Evolutionary conservation across 148 eudicot genomes (phyloP).

Genomic region (Heliamphora exappendiculata): DNA sequence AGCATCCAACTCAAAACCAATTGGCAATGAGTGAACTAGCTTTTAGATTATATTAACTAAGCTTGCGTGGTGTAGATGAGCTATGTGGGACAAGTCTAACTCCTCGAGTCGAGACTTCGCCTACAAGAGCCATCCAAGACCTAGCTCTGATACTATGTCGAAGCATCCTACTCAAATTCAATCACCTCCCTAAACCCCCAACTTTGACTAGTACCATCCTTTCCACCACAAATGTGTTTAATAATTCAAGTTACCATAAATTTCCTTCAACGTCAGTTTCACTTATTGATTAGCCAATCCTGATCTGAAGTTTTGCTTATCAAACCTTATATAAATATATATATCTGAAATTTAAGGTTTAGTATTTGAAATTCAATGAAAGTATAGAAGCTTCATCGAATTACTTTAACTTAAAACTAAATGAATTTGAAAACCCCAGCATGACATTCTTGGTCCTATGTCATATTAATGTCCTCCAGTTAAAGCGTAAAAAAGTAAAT

Average conservation of each 20-base stretch:
- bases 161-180: neutral
- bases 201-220: neutral
- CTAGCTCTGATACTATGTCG: neutral
- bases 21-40: too few species aligned
- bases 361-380: neutral
- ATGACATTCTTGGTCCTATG: neutral
- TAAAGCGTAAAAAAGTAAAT: neutral
- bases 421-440: neutral
- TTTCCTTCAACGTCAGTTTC: neutral
- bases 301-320: neutral
- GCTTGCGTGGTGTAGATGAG: too few species aligned
- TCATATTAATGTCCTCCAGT: neutral
- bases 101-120: neutral
- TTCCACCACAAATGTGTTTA: neutral
- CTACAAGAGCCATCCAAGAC: neutral
- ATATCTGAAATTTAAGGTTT: neutral
- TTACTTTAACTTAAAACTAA: neutral
- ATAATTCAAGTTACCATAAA: neutral
- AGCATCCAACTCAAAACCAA: neutral
- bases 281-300: neutral
- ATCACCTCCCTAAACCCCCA: neutral
- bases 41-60: too few species aligned
- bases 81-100: too few species aligned
- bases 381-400: neutral
- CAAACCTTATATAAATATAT: neutral